Evolutionary conservation across 2,329 filamentous ascomycete species (phyloP), one percentile per base, ranked within the genome.

Genomic region (Pseudonectria foliicola): DNA sequence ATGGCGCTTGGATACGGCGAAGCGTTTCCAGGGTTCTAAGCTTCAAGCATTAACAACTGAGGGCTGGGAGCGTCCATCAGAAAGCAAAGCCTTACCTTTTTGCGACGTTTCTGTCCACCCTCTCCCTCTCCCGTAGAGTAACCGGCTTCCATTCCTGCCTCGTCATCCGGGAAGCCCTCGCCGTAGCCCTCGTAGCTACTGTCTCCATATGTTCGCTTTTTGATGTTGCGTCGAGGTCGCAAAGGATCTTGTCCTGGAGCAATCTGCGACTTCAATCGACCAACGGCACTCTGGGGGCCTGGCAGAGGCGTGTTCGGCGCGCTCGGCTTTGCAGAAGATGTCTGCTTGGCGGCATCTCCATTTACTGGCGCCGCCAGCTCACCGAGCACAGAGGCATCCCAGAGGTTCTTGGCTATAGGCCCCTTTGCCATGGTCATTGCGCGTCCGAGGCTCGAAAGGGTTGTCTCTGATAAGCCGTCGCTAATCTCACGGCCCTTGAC

Each of bases 201-300:
- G 44, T 89, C 84, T 26, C 80, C 78, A 54, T 88, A 89, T 43
- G 79, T 75, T 31, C 85, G 73, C 68, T 88, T 88, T 65, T 83
- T 85, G 42, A 75, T 71, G 36, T 70, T 66, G 31, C 84, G 72
- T 48, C 80, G 78, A 24, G 81, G 77, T 35, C 83, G 69, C 26
- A 65, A 58, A 10, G 63, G 59, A 36, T 75, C 70, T 23, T 68
- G 58, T n/a, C 55, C 60, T 18, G 60, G 50, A 14, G 57, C 40
- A 27, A 62, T 61, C 24, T 52, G 60, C 21, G 48, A 53, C 54
- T 68, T 69, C 35, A 61, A 48, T 16, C 66, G 58, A 26, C 53
- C 56, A 32, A 60, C 31, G 8, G 45, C 49, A n/a, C 49, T 50
- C 25, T 58, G 56, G 28, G 53, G 55, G 7, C 53, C 48, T 14